Base-by-base conservation (phyloP, 2,329 filamentous ascomycete species). In the Xylariaceae sp. region DNA sequence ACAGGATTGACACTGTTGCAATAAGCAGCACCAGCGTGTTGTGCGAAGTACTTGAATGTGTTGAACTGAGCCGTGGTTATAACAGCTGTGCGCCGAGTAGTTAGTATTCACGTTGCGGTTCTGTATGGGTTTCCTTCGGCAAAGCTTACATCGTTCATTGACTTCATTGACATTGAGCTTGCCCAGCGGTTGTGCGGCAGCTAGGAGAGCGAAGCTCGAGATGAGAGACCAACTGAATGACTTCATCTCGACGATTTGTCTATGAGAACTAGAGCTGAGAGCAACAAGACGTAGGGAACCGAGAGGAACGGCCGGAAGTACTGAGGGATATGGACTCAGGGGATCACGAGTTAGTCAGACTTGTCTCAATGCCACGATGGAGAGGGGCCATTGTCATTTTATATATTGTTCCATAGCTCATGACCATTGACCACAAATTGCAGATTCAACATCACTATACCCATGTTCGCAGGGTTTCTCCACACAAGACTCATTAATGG, bases 1-100 rank as follows among this genome's bases (percentile, higher is more conserved):
- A 65, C 53, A 2, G 61, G 32, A 10, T 56, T 63, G 3, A 70
- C 58, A 41, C 61, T 68, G 61, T 80, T 80, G 67, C 78, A 82
- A 61, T 79, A 79, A 3, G 72, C 66, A 3, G 76, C 73, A 2
- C 65, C 70, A 3, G 76, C 64, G 53, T 77, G 77, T 60, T 81
- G 70, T 22, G 69, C 66, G 53, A 70, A 80, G 56, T 74, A 73
- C 40, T 67, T 56, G 50, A 80, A 64, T 45, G 65, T 66, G 47
- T 54, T 50, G 12, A 74, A 57, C 23, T 72, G 59, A 8, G 57
- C 8, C 12, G 42, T 5, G 20, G 41, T 47, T 3, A 52, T 27
- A 6, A 64, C 64, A n/a, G n/a, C n/a, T n/a, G n/a, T n/a, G n/a
- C n/a, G n/a, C n/a, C n/a, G n/a, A n/a, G n/a, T n/a, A n/a, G n/a